Base-by-base conservation (phyloP, 805 yeast species). In the Cephaloascus albidus region DNA sequence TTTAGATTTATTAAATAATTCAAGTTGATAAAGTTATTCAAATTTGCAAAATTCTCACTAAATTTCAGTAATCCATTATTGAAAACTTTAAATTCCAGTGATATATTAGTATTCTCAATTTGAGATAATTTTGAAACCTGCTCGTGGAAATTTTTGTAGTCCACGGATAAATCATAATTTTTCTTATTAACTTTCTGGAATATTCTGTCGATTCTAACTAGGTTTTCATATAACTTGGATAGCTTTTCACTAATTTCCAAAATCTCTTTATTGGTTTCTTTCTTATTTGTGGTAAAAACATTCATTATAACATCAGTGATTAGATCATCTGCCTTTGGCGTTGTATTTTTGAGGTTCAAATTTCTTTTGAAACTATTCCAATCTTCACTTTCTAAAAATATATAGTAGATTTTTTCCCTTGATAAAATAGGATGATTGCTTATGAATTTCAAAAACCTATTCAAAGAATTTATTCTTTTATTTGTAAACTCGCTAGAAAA, bases 281-380 rank as follows among this genome's bases (percentile, higher is more conserved):
- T 77, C 44, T 75, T 77, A 48, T 74, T 74, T 37, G 85, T 81
- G 40, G 90, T 82, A 53, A 90, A 86, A n/a, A 95, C 95, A 54
- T 90, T 90, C 82, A 90, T 84, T 34, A 93, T 78, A 3, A 85
- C 81, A 53, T 90, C 98, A 0, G 95, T 80, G n/a, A 90, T 71
- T 12, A 85, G 78, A 38, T 93, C 98, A 44, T 76, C 74, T 34
- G 75, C 73, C 20, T 73, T 75, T 4, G 61, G 67, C 43, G 56
- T 61, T 40, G 51, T 69, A 34, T 59, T 72, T 55, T 43, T 54
- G 50, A 20, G 55, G 50, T 74, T 77, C 36, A 78, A 54, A 46
- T 77, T 75, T 40, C 72, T 68, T 44, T 78, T 76, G 55, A 78
- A 82, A 1, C 85, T 72, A 40, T 71, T 63, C 94, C 94, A 85